These are phyloP conservation scores for Mycena alexandri DNA, from an alignment of 768 basidiomycete genomes.

Conservation along the genomic window DNA sequence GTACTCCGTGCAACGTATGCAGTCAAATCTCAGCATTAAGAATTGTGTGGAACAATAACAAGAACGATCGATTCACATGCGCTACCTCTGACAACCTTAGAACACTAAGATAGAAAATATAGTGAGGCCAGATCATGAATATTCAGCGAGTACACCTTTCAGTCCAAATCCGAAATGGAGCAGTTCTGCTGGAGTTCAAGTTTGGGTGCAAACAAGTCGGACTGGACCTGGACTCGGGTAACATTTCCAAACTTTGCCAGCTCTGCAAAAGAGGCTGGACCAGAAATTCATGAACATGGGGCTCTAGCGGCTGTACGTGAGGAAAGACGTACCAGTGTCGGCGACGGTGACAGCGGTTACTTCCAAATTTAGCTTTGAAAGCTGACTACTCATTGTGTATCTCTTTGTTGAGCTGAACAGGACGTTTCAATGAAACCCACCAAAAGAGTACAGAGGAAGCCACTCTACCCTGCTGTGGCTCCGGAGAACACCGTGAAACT, in stretches of 20 bases:
- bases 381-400: not conserved
- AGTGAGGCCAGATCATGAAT: no score
- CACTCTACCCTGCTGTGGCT: conserved; percentile 6
- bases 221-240: not conserved
- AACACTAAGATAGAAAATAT: no score
- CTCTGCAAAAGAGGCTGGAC: not conserved
- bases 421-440: not conserved
- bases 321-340: not conserved
- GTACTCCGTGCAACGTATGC: no score
- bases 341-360: not conserved
- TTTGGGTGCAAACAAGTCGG: not conserved
- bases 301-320: not conserved
- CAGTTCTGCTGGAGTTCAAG: not conserved
- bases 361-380: not conserved
- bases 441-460: not conserved
- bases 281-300: not conserved
- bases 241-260: not conserved
- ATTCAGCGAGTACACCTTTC: no score
- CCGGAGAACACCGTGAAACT: conserved; percentile 1
- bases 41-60: no score
- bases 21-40: no score
- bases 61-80: no score
- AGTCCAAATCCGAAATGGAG: not conserved
- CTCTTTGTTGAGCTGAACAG: not conserved
- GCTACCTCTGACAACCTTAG: no score